Conservation (phyloP, 1,284 basidiomycete species). For the Pascua sp. region DNA sequence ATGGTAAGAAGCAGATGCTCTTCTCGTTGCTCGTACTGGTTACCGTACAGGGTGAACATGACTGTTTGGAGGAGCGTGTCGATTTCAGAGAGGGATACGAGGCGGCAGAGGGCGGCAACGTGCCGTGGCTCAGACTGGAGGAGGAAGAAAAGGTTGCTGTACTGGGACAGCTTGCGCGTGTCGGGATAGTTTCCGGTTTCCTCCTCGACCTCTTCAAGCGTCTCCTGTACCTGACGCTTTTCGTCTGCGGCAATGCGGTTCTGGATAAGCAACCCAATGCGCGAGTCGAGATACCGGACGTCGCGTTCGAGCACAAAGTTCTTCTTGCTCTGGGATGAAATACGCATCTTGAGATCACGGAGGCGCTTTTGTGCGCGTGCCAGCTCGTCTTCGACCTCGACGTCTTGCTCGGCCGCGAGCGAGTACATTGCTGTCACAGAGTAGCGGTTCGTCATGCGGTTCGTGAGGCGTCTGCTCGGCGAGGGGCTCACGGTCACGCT, state of each 20-base stretch:
- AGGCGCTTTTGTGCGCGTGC: conserved; percentile 95
- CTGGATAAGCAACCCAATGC: conserved; percentile 96
- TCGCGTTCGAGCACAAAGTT: conserved; percentile 98
- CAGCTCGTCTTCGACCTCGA: conserved; percentile 96
- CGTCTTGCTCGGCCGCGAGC: conserved; percentile 97
- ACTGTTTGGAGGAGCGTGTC: conserved; percentile 98
- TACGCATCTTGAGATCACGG: conserved; percentile 92
- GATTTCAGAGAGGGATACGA: conserved; percentile 93
- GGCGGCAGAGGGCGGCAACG: conserved; percentile 91
- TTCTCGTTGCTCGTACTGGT: conserved; percentile 98
- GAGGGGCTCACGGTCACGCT: conserved; percentile 2
- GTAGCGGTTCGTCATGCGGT: conserved; percentile 93
- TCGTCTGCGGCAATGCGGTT: conserved; percentile 96
- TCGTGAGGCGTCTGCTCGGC: conserved; percentile 47
- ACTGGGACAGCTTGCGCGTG: conserved; percentile 84
- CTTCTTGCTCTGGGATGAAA: conserved; percentile 97
- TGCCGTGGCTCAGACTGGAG: conserved; percentile 96
- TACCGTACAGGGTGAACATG: conserved; percentile 99
- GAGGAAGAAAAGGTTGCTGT: conserved; percentile 97
- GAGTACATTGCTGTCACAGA: conserved; percentile 93
- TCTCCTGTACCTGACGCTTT: conserved; percentile 90
- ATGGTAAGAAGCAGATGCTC: conserved; percentile 97
- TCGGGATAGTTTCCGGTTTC: conserved; percentile 75
- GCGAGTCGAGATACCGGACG: conserved; percentile 94
- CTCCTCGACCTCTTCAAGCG: conserved; percentile 89